These are phyloP conservation scores for Quercus cerris DNA, from an alignment of 306 rosid species.

Conservation along the genomic window DNA sequence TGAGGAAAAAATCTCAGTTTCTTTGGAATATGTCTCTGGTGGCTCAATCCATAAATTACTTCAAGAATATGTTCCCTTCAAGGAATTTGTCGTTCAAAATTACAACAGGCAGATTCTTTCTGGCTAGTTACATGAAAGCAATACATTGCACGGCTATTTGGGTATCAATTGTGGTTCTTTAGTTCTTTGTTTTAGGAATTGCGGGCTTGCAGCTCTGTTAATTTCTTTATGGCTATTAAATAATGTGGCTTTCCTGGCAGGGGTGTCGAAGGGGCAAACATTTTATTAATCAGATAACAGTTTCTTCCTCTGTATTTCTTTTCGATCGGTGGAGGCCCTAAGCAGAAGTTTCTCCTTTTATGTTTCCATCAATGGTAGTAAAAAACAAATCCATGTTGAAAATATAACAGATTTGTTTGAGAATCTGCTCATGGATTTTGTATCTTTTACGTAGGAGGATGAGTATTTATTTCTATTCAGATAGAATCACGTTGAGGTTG, in stretches of 20 bases:
- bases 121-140: conserved; percentile 90
- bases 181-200: background rate
- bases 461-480: too few relatives aligned
- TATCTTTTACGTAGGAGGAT: background rate
- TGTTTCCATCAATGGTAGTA: background rate
- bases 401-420: background rate
- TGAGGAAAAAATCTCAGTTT: conserved; percentile 80
- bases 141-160: conserved; percentile 83
- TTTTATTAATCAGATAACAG: conserved; percentile 39
- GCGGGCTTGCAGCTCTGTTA: background rate
- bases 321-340: too few relatives aligned
- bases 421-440: background rate
- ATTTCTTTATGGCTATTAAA: conserved; percentile 4
- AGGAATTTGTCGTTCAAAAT: conserved; percentile 35
- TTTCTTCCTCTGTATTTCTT: too few relatives aligned
- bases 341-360: too few relatives aligned
- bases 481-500: too few relatives aligned
- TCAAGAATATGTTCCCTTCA: background rate
- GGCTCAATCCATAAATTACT: conserved; percentile 82
- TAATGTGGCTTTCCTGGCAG: conserved; percentile 42
- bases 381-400: conserved; percentile 21
- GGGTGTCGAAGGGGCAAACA: conserved; percentile 98
- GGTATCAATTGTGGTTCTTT: conserved; percentile 1
- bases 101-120: conserved; percentile 86
- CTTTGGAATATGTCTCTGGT: conserved; percentile 37